These are phyloP conservation scores for Erigeron philadelphicus DNA, from an alignment of 140 eudicot genomes.

Conservation along the genomic window DNA sequence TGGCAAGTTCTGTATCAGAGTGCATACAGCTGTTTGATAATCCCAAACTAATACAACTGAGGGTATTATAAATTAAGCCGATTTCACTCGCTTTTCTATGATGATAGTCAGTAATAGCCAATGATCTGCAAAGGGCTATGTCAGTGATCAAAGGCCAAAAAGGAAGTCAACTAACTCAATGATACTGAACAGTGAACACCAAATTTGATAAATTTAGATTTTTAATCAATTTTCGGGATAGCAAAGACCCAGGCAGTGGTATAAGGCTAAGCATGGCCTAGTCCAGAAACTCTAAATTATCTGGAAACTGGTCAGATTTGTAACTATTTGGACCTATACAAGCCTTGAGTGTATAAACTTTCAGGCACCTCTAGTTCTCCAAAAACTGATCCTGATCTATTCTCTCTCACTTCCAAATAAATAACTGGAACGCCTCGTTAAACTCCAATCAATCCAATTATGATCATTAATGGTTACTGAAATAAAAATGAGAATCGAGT, in stretches of 20 bases:
- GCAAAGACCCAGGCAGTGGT: background rate
- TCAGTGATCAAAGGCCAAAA: background rate
- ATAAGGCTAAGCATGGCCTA: background rate
- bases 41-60: background rate
- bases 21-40: background rate
- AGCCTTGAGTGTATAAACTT: background rate
- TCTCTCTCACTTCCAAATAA: background rate
- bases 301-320: no score
- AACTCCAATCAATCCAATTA: background rate
- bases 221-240: background rate
- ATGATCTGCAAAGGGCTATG: background rate
- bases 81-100: no score
- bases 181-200: background rate
- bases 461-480: no score
- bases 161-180: background rate
- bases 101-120: background rate
- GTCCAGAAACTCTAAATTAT: constrained; percentile 2
- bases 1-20: background rate
- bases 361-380: background rate
- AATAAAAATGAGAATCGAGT: no score
- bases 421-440: background rate
- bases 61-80: background rate
- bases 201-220: background rate
- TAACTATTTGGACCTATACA: background rate
- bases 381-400: background rate